A percentile compares a stretch with the other conserved stretches of the same genome.
Evolutionary conservation across 495 filamentous ascomycete genomes (phyloP).

Genomic region (Cetradonia linearis): DNA sequence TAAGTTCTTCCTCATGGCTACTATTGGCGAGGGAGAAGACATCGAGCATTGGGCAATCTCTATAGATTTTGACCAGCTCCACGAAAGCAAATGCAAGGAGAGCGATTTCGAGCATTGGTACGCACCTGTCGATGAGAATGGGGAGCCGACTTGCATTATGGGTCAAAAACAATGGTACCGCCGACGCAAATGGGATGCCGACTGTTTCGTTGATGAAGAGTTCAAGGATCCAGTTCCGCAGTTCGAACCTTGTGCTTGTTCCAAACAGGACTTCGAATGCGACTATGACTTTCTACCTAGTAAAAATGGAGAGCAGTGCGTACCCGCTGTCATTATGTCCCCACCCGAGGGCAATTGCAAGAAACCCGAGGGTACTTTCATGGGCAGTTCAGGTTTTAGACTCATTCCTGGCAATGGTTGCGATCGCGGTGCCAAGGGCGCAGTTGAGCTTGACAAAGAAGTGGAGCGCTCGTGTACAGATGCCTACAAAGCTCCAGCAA

Average conservation of each 20-base stretch:
- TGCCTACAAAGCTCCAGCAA: slow-evolving; percentile 37
- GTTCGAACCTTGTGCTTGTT: slow-evolving; percentile 67
- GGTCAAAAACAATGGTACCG: slow-evolving; percentile 78
- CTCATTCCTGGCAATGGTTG: slow-evolving; percentile 88
- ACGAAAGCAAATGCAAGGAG: slow-evolving; percentile 69
- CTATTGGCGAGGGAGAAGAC: slow-evolving; percentile 35
- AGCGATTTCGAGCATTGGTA: slow-evolving; percentile 80
- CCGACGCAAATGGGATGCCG: slow-evolving; percentile 69
- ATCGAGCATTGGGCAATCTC: slow-evolving; percentile 49
- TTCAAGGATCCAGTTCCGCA: slow-evolving; percentile 62
- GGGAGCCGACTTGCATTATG: slow-evolving; percentile 82
- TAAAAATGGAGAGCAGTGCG: slow-evolving; percentile 55
- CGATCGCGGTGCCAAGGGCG: slow-evolving; percentile 41
- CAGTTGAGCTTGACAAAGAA: slow-evolving; percentile 36
- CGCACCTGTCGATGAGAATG: slow-evolving; percentile 69
- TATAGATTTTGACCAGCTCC: slow-evolving; percentile 72
- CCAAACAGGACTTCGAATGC: slow-evolving; percentile 79
- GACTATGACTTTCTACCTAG: slow-evolving; percentile 73
- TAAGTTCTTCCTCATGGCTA: slow-evolving; percentile 68
- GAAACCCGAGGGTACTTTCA: slow-evolving; percentile 55
- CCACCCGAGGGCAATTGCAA: slow-evolving; percentile 56
- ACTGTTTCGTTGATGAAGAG: slow-evolving; percentile 81
- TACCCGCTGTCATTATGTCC: slow-evolving; percentile 42
- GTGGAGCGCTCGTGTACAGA: slow-evolving; percentile 44
- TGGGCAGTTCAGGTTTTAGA: slow-evolving; percentile 78